Evolutionary conservation across 2,329 filamentous ascomycete species (phyloP).

Genomic region (Penicillium sp.): DNA sequence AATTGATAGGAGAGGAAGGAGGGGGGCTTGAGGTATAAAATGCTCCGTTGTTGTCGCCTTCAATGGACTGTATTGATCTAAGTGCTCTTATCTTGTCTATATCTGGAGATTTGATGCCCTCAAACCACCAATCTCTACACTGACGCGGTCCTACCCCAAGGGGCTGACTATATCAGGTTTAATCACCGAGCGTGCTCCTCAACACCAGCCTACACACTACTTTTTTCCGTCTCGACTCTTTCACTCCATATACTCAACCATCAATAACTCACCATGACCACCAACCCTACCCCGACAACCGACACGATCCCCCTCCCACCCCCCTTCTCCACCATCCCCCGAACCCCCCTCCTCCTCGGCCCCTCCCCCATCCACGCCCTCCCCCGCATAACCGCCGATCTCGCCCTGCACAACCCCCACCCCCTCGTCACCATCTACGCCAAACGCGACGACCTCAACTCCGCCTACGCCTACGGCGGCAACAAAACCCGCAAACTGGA

Average conservation of each 20-base stretch:
- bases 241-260: background rate
- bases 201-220: background rate
- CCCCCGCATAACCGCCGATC: slow-evolving; percentile 63
- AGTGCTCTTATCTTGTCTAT: too few species aligned
- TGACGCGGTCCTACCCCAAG: too few species aligned
- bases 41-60: background rate
- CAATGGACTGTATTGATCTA: too few species aligned
- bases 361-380: slow-evolving; percentile 70
- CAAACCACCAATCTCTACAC: too few species aligned
- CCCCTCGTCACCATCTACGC: slow-evolving; percentile 65
- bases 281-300: background rate
- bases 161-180: background rate
- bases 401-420: slow-evolving; percentile 45
- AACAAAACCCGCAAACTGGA: slow-evolving; percentile 73
- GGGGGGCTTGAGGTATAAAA: background rate
- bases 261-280: background rate
- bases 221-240: too few species aligned
- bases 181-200: background rate
- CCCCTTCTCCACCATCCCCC: slow-evolving; percentile 65
- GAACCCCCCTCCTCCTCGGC: slow-evolving; percentile 64
- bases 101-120: background rate
- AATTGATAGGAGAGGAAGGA: background rate
- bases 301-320: slow-evolving; percentile 51
- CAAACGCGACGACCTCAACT: slow-evolving; percentile 73
- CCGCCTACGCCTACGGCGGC: slow-evolving; percentile 66